Evolutionary conservation across 139 green algal species (phyloP).

Genomic region (Chlorella sp.): DNA sequence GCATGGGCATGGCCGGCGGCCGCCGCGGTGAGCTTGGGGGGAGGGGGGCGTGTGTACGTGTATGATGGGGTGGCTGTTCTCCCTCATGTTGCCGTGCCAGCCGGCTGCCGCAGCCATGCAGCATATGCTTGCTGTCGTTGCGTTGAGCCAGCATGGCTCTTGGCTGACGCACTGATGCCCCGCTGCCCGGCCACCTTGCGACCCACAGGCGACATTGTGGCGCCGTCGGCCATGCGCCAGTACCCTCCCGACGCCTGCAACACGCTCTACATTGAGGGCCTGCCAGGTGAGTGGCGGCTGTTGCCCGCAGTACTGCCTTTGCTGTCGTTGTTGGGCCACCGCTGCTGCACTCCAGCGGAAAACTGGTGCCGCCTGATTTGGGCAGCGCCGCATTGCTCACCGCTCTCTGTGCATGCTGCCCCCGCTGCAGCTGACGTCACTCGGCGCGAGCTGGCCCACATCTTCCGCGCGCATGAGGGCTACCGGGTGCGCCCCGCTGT

Average conservation of each 20-base stretch:
- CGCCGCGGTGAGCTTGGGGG: not conserved
- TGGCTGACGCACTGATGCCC: not conserved
- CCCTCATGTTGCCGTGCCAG: not conserved
- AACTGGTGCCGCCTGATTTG: too few species aligned
- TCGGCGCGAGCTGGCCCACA: constrained; percentile 69
- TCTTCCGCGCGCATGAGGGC: constrained; percentile 72
- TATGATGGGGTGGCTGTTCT: too few species aligned
- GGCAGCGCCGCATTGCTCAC: not conserved
- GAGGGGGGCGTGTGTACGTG: too few species aligned
- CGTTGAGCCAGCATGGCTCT: not conserved
- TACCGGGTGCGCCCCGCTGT: constrained; percentile 51
- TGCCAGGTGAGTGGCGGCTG: constrained; percentile 38
- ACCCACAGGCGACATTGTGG: not conserved
- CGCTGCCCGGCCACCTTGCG: not conserved
- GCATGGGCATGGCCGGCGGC: not conserved
- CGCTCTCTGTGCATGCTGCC: too few species aligned
- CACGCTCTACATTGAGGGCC: constrained; percentile 63
- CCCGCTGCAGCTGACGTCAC: constrained; percentile 47
- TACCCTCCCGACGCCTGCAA: constrained; percentile 53
- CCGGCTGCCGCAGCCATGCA: not conserved
- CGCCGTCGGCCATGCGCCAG: not conserved
- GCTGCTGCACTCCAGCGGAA: not conserved
- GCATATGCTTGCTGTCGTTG: not conserved
- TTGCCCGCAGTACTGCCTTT: not conserved
- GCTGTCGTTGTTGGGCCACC: not conserved